Percentiles rank a stretch among this genome's conserved stretches.
These are phyloP conservation scores for Yamagishiella unicocca DNA, from an alignment of 139 green algal genomes.

Conservation along the genomic window DNA sequence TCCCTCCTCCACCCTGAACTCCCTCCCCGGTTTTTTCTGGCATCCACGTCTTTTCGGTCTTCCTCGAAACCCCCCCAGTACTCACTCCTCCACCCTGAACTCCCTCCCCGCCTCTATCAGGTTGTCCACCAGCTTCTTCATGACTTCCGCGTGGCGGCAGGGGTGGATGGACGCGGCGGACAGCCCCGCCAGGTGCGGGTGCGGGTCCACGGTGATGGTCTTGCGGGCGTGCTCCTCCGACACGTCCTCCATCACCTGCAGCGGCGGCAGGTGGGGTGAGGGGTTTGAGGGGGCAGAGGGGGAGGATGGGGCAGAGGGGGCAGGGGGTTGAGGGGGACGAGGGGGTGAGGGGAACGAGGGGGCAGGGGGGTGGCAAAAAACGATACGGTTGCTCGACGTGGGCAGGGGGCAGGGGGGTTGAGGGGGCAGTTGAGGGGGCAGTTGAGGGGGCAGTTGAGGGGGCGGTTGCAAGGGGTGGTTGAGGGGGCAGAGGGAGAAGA, in stretches of 20 bases:
- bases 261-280: background rate
- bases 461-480: too few relatives aligned
- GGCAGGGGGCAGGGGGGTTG: too few relatives aligned
- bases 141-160: conserved; percentile 84
- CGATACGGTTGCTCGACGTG: too few relatives aligned
- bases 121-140: conserved; percentile 84
- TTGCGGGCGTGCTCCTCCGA: conserved; percentile 87
- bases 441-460: too few relatives aligned
- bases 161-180: conserved; percentile 90
- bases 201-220: conserved; percentile 91
- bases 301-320: too few relatives aligned
- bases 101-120: conserved; percentile 67
- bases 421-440: too few relatives aligned
- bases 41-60: too few relatives aligned
- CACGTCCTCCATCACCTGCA: conserved; percentile 90
- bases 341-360: too few relatives aligned
- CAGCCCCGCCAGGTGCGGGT: conserved; percentile 78
- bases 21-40: conserved; percentile 65
- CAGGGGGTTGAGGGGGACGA: too few relatives aligned
- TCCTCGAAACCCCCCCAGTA: background rate
- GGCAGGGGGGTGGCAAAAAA: too few relatives aligned
- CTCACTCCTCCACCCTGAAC: conserved; percentile 85
- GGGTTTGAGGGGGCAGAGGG: too few relatives aligned
- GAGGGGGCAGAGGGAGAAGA: too few relatives aligned
- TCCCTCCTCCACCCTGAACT: conserved; percentile 85